phyloP scores from a whole-genome alignment of 176 grass and related monocot species.

The Chloris gayana region DNA sequence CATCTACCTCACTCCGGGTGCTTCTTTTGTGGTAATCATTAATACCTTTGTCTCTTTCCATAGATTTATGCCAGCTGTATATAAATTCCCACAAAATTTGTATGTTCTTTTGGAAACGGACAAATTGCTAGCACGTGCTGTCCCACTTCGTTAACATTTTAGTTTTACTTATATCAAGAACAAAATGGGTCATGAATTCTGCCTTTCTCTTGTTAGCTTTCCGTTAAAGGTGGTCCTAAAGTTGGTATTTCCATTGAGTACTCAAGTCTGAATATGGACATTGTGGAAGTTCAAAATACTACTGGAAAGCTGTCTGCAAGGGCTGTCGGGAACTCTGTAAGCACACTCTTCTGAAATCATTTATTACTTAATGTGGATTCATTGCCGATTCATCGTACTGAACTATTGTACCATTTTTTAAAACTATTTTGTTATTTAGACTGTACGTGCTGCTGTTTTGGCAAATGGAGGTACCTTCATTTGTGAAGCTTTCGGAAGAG shows the following conservation, averaged over 20 bases:
- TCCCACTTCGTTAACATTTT: conserved; percentile 17
- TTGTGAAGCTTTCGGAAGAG: conserved; percentile 86
- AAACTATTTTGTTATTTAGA: no score
- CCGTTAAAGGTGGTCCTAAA: conserved; percentile 90
- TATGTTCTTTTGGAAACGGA: not conserved
- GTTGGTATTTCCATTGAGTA: conserved; percentile 72
- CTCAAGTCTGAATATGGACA: conserved; percentile 60
- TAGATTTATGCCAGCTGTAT: conserved; percentile 16
- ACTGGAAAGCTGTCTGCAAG: conserved; percentile 80
- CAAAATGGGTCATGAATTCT: conserved; percentile 27
- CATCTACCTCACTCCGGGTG: conserved; percentile 89
- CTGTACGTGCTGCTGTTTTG: conserved; percentile 71
- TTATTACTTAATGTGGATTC: conserved; percentile 1
- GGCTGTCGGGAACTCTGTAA: conserved; percentile 88
- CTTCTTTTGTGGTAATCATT: conserved; percentile 86
- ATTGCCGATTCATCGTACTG: conserved; percentile 33
- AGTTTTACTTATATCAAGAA: not conserved
- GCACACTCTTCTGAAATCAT: conserved; percentile 26
- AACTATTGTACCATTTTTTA: conserved; percentile 33
- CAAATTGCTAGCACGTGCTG: conserved; percentile 24
- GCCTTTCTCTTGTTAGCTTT: conserved; percentile 57
- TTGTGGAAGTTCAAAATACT: conserved; percentile 60
- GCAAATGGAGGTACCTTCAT: conserved; percentile 71
- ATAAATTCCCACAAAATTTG: conserved; percentile 6
- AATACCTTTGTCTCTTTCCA: conserved; percentile 16